Evolutionary conservation across 805 yeast genomes (phyloP), one percentile per base, ranked within the genome.

Genomic region (Yarrowia porcina): DNA sequence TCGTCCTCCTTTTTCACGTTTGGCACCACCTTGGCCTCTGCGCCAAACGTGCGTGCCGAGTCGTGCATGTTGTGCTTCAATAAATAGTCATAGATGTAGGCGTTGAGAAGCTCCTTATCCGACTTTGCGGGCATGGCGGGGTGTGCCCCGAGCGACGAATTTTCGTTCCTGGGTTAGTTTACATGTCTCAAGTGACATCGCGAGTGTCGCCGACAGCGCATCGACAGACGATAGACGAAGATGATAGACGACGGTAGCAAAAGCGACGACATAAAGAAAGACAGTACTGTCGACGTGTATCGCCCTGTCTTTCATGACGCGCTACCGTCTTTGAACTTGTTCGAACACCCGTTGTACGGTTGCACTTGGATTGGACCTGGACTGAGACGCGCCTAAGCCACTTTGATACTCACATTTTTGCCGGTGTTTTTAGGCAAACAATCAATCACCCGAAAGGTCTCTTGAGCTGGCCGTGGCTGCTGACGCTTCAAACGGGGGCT

Each of bases 41-140:
- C 82, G 69, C 82, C 83, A 71, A 91, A 90, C 23, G 83, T 82
- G 60, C 80, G 78, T 1, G 97, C 97, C 4, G 96, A 85, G 52
- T 83, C 83, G 12, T 82, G 80, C 52, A 89, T 78, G 28, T 89
- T 82, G 61, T 88, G 84, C 73, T 91, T 91, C 69, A 88, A 70
- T 65, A 91, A 77, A 69, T 90, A 92, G 74, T 91, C 97, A 71
- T 90, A 89, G 36, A 91, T 86, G 73, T 90, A 91, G 7, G 93
- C 91, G 72, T 91, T 89, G 65, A 91, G 76, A 56, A 67, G 63
- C 28, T 69, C 72, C 63, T 66, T 67, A 44, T 69, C 71, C 38
- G 67, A 64, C 61, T 62, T 64, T 28, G 63, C 57, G 61, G 61
- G 49, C 49, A 41, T 56, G 47, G 47, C 49, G 49, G 49, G 61